Base-by-base conservation (phyloP, 176 grass and related monocot species). In the Juncus effusus region DNA sequence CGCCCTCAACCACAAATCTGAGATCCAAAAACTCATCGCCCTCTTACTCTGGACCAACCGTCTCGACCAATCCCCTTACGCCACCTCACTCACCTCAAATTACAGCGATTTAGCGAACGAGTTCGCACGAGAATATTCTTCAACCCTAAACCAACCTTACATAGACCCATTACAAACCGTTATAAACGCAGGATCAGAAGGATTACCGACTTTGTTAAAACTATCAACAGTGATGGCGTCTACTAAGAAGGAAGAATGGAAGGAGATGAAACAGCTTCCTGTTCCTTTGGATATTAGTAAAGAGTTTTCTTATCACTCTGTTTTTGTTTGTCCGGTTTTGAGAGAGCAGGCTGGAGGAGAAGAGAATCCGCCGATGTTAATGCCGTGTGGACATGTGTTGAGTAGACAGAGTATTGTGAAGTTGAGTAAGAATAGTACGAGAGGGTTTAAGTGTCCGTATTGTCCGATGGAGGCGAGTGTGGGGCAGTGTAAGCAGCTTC, bases 341-440 rank as follows among this genome's bases (percentile, higher is more conserved):
- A 77, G 83, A 12, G 94, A 99, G 58, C 88, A 92, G 71, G 19
- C 19, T 1, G 80, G 72, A 6, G 86, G 77, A 0, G 88, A 99
- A 2, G 94, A 99, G 57, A 99, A 99, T 67, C 94, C 94, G 4
- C 88, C 94, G 0, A 93, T 99, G 88, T 65, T 91, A 72, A 93
- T 99, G 88, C 94, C 94, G 0, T 97, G 94, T 1, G 94, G 88
- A 5, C 94, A 99, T 0, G 88, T 89, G 0, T 75, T 99, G 44
- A 93, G 88, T 2, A 89, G 88, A 78, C 88, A 99, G 40, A 92
- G 85, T 0, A 75, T 99, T 61, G 74, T 76, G 67, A 93, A 93
- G 64, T 73, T 99, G n/a, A 92, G 88, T 0, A 93, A 93, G 69
- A 89, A 77, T 62, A 99, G 88, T 61, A 89, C 88, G 13, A 76